Evolutionary conservation across 495 filamentous ascomycete species (phyloP).

Genomic region (Penicillium tannophilum): DNA sequence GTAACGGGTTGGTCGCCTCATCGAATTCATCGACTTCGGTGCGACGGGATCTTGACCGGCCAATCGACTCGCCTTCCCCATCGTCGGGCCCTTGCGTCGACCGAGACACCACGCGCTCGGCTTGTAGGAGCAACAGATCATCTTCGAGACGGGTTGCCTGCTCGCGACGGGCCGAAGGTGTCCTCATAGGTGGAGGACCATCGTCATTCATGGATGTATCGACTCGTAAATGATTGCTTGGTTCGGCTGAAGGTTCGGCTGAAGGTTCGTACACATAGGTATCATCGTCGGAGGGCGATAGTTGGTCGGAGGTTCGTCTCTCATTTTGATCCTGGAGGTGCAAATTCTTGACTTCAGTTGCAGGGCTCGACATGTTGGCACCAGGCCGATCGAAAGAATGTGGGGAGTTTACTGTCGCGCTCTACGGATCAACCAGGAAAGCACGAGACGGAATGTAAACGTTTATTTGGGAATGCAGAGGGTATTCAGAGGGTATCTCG

Average conservation of each 20-base stretch:
- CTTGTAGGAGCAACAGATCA: slow-evolving; percentile 80
- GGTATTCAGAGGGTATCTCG: neutral
- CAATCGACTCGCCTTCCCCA: slow-evolving; percentile 45
- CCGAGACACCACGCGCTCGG: slow-evolving; percentile 71
- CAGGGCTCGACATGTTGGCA: slow-evolving; percentile 57
- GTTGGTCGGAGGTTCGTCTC: slow-evolving; percentile 24
- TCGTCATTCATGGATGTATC: slow-evolving; percentile 33
- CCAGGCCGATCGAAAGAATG: slow-evolving; percentile 36
- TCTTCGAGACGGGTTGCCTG: slow-evolving; percentile 75
- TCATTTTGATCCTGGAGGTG: slow-evolving; percentile 27
- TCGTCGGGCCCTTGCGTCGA: slow-evolving; percentile 49
- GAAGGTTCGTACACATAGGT: slow-evolving; percentile 38
- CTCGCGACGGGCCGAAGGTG: slow-evolving; percentile 61
- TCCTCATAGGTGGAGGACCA: slow-evolving; percentile 32
- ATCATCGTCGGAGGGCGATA: slow-evolving; percentile 42
- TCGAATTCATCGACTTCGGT: slow-evolving; percentile 82
- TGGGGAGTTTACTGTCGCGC: slow-evolving; percentile 8
- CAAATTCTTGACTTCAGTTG: slow-evolving; percentile 37
- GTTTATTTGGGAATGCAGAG: neutral
- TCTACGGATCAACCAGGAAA: slow-evolving; percentile 13
- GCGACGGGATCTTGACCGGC: slow-evolving; percentile 51
- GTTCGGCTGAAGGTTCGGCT: slow-evolving; percentile 21
- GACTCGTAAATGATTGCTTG: slow-evolving; percentile 32
- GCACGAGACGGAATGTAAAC: neutral
- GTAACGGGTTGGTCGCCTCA: slow-evolving; percentile 69